Conservation (phyloP, 176 grass and related monocot species). For the Guadua angustifolia region DNA sequence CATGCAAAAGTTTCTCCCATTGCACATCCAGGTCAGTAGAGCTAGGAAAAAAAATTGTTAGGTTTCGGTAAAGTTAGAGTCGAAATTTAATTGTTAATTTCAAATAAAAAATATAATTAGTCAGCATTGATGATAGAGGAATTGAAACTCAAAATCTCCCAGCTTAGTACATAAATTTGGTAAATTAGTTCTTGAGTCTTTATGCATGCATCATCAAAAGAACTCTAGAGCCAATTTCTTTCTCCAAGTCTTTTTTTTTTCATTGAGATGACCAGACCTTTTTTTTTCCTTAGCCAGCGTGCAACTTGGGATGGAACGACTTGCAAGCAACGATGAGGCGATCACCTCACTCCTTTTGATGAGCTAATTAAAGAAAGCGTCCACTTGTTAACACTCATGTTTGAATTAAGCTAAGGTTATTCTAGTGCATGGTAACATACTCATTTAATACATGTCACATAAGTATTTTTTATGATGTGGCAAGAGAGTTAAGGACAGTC, state of each 20-base stretch:
- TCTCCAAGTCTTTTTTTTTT: neutral
- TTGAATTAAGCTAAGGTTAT: slow-evolving; percentile 9
- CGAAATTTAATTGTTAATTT: neutral
- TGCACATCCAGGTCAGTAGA: neutral
- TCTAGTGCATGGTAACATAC: too few species aligned
- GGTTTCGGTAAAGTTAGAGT: neutral
- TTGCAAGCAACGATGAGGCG: slow-evolving; percentile 50
- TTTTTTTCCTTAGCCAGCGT: slow-evolving; percentile 35
- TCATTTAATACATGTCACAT: too few species aligned
- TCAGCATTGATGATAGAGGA: neutral
- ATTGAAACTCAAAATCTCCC: neutral
- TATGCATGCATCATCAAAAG: slow-evolving; percentile 36
- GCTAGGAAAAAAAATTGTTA: neutral
- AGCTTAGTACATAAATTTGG: neutral
- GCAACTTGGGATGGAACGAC: slow-evolving; percentile 43
- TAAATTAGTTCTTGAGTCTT: slow-evolving; percentile 18
- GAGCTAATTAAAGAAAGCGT: neutral
- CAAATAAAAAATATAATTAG: neutral
- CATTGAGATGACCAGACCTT: slow-evolving; percentile 23
- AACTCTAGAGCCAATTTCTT: slow-evolving; percentile 2
- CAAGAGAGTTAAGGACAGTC: too few species aligned
- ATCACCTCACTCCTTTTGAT: slow-evolving; percentile 41
- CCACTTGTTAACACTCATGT: slow-evolving; percentile 21
- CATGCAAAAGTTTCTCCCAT: too few species aligned
- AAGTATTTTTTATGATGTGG: too few species aligned